A percentile compares a stretch with the other conserved stretches of the same genome.
These are phyloP conservation scores for Tetracladium setigerum DNA, from an alignment of 495 filamentous ascomycete species.

Conservation along the genomic window DNA sequence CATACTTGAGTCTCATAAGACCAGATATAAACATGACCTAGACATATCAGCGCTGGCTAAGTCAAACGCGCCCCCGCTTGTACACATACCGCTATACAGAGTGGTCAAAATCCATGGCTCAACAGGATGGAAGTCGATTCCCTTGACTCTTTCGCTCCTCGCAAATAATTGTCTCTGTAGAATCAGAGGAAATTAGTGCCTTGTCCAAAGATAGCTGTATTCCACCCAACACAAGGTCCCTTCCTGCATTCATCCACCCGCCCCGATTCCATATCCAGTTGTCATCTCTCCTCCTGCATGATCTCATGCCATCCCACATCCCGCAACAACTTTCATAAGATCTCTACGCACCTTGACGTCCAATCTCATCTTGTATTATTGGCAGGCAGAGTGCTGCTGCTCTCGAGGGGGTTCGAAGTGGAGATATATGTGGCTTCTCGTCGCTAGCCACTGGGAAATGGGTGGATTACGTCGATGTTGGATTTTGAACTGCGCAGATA, in stretches of 20 bases:
- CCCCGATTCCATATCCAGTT: no score
- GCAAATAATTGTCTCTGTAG: slow-evolving; percentile 74
- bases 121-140: slow-evolving; percentile 93
- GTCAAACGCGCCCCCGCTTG: slow-evolving; percentile 2
- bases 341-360: slow-evolving; percentile 81
- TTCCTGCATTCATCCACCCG: no score
- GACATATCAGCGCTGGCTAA: slow-evolving; percentile 13
- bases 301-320: no score
- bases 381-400: slow-evolving; percentile 4
- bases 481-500: no score
- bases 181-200: no score
- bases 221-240: no score
- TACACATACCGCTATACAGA: slow-evolving; percentile 75
- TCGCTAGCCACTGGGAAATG: neutral
- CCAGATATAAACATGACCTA: slow-evolving; percentile 98
- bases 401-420: slow-evolving; percentile 6
- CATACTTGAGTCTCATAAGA: slow-evolving; percentile 88
- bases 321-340: no score
- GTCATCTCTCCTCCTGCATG: no score
- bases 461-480: neutral
- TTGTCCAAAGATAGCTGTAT: no score
- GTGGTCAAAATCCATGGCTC: slow-evolving; percentile 98
- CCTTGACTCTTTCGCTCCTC: slow-evolving; percentile 87
- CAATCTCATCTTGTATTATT: slow-evolving; percentile 65
- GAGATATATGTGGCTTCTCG: slow-evolving; percentile 14